Base-by-base conservation (phyloP, 345 rosid species). In the Eucalyptus brandiana region DNA sequence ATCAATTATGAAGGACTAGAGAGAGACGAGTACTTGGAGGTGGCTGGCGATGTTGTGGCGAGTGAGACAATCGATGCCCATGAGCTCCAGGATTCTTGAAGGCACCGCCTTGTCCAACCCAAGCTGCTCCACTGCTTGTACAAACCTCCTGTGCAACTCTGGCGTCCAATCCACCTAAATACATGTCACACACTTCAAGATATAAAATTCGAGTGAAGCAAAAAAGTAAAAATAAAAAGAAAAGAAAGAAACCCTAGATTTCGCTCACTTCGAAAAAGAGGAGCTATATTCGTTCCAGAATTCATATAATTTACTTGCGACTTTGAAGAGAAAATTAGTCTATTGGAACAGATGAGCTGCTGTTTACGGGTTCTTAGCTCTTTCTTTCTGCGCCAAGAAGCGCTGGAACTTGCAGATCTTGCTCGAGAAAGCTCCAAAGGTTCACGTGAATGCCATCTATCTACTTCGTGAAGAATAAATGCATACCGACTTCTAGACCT, bases 21-120 rank as follows among this genome's bases (percentile, higher is more conserved):
- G 53, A 7, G 58, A 62, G 47, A 37, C 8, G 42, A 53, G 56
- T 95, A 98, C 99, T 91, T 98, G 99, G 67, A 98, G 99, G 92
- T 98, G 99, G 90, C 99, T 98, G 44, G 99, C 99, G 28, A 98
- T 94, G 91, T 98, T 98, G 91, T 98, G 99, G 89, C 99, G 99
- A 90, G 99, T 98, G 86, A 98, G 98, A 92, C 98, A 93, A 47
- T 96, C 95, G 80, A 96, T 96, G 54, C 96, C 97, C 99, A 98
- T 98, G 21, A 96, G 93, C 93, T 98, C 98, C 89, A 98, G 93
- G 89, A 98, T 98, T 91, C 97, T 93, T 8, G 99, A 98, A 83
- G 99, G 99, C 72, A 98, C 99, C 45, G 99, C 99, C 96, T 97
- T 96, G 88, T 98, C 99, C 88, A 98, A 93, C 11, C 99, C 99